Conservation (phyloP, 75 land plant genomes). For the Cryptomeria japonica region DNA sequence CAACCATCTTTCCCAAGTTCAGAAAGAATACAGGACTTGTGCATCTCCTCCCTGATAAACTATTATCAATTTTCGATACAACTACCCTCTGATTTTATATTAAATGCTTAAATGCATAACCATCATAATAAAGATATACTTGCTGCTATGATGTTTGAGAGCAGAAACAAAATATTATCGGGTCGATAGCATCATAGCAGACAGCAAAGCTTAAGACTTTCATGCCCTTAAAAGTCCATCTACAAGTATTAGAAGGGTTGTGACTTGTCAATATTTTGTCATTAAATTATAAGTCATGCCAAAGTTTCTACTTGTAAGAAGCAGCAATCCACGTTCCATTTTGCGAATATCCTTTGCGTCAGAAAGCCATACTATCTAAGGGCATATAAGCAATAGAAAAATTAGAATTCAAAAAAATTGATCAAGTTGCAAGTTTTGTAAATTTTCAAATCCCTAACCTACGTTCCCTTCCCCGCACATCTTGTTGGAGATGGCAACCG, state of each 20-base stretch:
- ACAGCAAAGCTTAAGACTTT: background rate
- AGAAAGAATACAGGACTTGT: background rate
- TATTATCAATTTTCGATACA: background rate
- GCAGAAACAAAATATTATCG: background rate
- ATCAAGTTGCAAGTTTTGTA: background rate
- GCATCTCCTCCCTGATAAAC: background rate
- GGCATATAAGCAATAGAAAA: background rate
- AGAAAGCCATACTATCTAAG: background rate
- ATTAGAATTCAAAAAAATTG: background rate
- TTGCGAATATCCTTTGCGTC: too few species aligned
- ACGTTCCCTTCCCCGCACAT: background rate
- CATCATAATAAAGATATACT: background rate
- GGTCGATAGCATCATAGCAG: background rate
- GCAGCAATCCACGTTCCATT: too few species aligned
- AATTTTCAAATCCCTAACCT: background rate
- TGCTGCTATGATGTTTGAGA: background rate
- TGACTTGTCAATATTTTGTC: background rate
- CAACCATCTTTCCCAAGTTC: background rate
- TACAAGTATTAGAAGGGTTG: background rate
- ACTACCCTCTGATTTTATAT: background rate
- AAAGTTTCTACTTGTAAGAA: too few species aligned
- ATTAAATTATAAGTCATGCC: background rate
- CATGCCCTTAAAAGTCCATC: background rate
- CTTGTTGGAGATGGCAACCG: background rate
- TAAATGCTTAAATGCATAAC: background rate